Evolutionary conservation across 352 stramenopile genomes (phyloP), one percentile per base, ranked within the genome.

Genomic region (Phytophthora sojae): DNA sequence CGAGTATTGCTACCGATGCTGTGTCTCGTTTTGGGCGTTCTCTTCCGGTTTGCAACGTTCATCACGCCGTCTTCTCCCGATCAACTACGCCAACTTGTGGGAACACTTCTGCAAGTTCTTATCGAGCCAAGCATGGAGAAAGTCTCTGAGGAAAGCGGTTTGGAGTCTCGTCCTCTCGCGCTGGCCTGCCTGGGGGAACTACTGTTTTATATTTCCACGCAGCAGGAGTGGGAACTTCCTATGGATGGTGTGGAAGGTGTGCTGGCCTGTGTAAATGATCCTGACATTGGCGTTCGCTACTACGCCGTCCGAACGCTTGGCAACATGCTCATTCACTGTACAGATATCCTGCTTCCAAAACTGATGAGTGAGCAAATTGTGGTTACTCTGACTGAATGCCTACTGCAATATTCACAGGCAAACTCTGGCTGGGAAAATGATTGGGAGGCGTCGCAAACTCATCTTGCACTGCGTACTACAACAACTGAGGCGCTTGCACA

Each of bases 31-130:
- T 79, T 96, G 12, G 84, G 85, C 3, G 66, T 88, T 21, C 71
- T 94, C 2, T 91, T 94, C 50, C 86, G 82, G 2, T 91, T 88
- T 21, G 85, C 86, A 12, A 90, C 85, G 1, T 89, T 93, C 61
- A 91, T 94, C 44, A 80, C 82, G 21, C 76, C 74, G 15, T 86
- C 80, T n/a, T 86, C 81, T 0, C 79, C 78, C 0, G 77, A 94
- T 52, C 83, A 88, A 37, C 57, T 94, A n/a, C 57, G 77, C n/a
- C 42, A 64, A 14, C 67, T 94, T 12, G 81, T 90, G 61, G 55
- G 61, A 54, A 73, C 62, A n/a, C 71, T 91, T 2, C 29, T 71
- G 47, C 44, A 68, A 30, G 54, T 83, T 61, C 51, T 75, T 17
- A 8, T 45, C 23, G 42, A 49, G 8, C 7, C 58, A 35, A 21